These are phyloP conservation scores for Phytophthora sp. DNA, from an alignment of 352 stramenopile species.

Conservation along the genomic window DNA sequence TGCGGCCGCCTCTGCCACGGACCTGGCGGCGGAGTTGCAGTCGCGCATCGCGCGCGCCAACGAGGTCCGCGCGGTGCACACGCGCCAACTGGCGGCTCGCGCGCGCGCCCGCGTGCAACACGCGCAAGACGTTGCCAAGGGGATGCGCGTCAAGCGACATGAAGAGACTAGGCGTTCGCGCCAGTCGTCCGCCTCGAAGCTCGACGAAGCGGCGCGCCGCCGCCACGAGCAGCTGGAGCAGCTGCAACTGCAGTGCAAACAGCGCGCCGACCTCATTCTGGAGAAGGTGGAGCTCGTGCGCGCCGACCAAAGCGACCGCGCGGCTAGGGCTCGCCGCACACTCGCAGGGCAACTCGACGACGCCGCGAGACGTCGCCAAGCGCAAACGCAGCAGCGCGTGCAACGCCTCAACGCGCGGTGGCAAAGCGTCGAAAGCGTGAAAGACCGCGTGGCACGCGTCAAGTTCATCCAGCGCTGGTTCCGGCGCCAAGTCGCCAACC, in stretches of 20 bases:
- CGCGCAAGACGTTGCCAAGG: constrained; percentile 56
- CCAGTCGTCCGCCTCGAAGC: constrained; percentile 42
- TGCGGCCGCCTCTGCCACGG: constrained; percentile 5
- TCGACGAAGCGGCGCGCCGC: constrained; percentile 53
- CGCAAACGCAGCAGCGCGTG: constrained; percentile 60
- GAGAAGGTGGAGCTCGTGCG: constrained; percentile 66
- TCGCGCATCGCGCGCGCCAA: constrained; percentile 57
- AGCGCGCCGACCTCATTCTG: constrained; percentile 45
- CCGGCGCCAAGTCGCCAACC: constrained; percentile 50
- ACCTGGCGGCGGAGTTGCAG: constrained; percentile 40
- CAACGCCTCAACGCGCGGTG: constrained; percentile 57
- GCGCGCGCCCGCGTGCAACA: constrained; percentile 62
- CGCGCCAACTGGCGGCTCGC: constrained; percentile 44
- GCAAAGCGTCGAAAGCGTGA: constrained; percentile 75
- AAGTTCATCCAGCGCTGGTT: constrained; percentile 86
- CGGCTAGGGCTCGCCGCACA: constrained; percentile 36
- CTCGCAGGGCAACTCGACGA: constrained; percentile 58
- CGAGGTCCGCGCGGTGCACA: constrained; percentile 48
- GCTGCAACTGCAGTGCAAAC: constrained; percentile 55
- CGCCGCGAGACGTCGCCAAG: constrained; percentile 52
- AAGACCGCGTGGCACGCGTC: constrained; percentile 57
- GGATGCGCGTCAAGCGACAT: constrained; percentile 55
- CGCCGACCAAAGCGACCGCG: constrained; percentile 45
- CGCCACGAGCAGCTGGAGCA: constrained; percentile 49
- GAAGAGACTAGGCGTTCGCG: constrained; percentile 44